A percentile compares a stretch with the other conserved stretches of the same genome.
Evolutionary conservation across 352 stramenopile species (phyloP).

Genomic region (Achlya hypogyna): DNA sequence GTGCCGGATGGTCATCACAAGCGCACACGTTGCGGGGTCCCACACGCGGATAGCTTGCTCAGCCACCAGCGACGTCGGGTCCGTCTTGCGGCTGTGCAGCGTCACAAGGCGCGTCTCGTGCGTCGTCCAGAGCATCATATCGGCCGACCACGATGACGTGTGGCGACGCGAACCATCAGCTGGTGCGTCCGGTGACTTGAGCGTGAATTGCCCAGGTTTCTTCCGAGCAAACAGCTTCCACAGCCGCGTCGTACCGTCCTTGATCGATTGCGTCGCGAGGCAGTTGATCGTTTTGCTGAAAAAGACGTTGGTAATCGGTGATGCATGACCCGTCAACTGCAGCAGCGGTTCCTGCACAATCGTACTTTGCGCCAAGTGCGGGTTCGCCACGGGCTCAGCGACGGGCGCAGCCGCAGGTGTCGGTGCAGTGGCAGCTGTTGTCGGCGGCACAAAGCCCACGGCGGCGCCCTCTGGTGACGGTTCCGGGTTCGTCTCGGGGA

Average conservation of each 20-base stretch:
- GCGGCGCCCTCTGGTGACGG: not conserved
- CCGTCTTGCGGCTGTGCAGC: constrained; percentile 56
- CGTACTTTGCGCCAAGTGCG: constrained; percentile 41
- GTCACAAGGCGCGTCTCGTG: constrained; percentile 55
- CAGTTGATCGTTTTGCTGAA: constrained; percentile 87
- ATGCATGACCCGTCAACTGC: constrained; percentile 81
- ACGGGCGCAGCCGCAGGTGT: constrained; percentile 5
- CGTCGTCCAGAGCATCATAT: constrained; percentile 55
- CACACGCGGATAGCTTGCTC: constrained; percentile 60
- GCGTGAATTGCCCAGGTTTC: not conserved
- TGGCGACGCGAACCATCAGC: not conserved
- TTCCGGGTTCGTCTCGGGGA: not conserved
- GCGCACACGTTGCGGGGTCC: constrained; percentile 39
- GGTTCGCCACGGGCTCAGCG: constrained; percentile 32
- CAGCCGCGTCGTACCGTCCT: constrained; percentile 81
- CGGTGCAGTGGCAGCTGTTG: not conserved
- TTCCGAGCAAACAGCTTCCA: constrained; percentile 41
- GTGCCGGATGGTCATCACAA: constrained; percentile 52
- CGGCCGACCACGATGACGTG: constrained; percentile 8
- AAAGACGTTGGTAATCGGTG: constrained; percentile 89
- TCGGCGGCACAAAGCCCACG: not conserved
- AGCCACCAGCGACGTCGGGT: constrained; percentile 40
- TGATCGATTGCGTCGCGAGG: constrained; percentile 90
- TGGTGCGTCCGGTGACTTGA: not conserved
- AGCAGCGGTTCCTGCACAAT: constrained; percentile 37